Conservation (phyloP, 129 eudicot genomes). For the Escallonia rubra region DNA sequence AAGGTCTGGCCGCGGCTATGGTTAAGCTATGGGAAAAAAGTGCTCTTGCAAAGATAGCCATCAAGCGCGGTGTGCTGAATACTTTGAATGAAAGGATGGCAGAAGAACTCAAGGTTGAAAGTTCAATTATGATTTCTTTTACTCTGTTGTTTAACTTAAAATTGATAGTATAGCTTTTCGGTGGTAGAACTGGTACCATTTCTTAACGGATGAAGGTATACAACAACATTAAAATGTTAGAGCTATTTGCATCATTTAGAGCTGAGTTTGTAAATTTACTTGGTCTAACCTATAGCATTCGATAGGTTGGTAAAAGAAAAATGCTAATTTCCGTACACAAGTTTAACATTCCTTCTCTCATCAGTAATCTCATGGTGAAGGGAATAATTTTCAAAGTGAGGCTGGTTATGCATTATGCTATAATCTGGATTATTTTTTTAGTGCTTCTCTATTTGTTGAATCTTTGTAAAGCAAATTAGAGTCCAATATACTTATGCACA, state of each 20-base stretch:
- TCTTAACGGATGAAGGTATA: neutral
- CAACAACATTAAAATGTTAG: neutral
- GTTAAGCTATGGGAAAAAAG: constrained; percentile 84
- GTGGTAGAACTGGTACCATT: neutral
- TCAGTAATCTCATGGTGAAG: too few relatives aligned
- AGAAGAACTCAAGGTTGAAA: constrained; percentile 77
- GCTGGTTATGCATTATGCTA: too few relatives aligned
- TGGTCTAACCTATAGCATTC: too few relatives aligned
- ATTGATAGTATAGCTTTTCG: constrained; percentile 10
- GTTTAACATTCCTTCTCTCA: too few relatives aligned
- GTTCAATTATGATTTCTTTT: constrained; percentile 4
- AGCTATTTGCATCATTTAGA: neutral
- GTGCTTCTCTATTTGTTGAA: too few relatives aligned
- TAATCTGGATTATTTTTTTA: too few relatives aligned
- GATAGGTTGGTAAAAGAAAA: too few relatives aligned
- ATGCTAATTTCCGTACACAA: too few relatives aligned
- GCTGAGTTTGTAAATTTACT: neutral
- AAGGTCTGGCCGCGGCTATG: constrained; percentile 92
- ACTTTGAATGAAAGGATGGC: constrained; percentile 92
- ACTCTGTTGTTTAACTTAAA: neutral
- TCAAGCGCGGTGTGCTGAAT: constrained; percentile 85
- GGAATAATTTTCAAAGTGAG: too few relatives aligned
- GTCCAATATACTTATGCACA: too few relatives aligned
- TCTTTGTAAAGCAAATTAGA: too few relatives aligned
- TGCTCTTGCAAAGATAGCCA: constrained; percentile 84